These are phyloP conservation scores for Ensete glaucum DNA, from an alignment of 176 grass and related monocot species.

Conservation along the genomic window DNA sequence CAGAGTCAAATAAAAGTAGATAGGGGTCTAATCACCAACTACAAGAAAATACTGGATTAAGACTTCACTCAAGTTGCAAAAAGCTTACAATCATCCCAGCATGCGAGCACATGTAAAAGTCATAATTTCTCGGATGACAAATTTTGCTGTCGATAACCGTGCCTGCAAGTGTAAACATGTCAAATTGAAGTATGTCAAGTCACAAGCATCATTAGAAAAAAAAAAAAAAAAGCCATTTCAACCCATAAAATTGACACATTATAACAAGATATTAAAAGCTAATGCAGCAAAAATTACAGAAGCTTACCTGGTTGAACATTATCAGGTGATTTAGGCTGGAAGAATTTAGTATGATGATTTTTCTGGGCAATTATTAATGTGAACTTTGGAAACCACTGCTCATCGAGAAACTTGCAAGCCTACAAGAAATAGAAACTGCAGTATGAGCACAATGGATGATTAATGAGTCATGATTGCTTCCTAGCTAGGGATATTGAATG, in stretches of 20 bases:
- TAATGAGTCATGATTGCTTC: no score
- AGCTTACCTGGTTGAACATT: slow-evolving; percentile 76
- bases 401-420: slow-evolving; percentile 82
- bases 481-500: no score
- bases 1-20: no score
- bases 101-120: slow-evolving; percentile 94
- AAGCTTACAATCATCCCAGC: slow-evolving; percentile 80
- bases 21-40: no score
- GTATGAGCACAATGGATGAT: background rate
- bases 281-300: background rate
- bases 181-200: no score
- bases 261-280: background rate
- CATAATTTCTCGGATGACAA: slow-evolving; percentile 81
- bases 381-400: slow-evolving; percentile 63
- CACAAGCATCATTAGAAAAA: no score
- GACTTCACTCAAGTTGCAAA: background rate
- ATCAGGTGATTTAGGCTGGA: slow-evolving; percentile 38
- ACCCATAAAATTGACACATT: background rate
- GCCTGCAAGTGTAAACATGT: slow-evolving; percentile 26
- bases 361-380: slow-evolving; percentile 86
- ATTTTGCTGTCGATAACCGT: slow-evolving; percentile 77
- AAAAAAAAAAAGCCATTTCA: background rate
- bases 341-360: slow-evolving; percentile 89
- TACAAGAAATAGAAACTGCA: slow-evolving; percentile 17
- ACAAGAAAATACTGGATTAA: background rate